Evolutionary conservation across 2,329 filamentous ascomycete species (phyloP), one percentile per base, ranked within the genome.

Genomic region (Cytospora leucostoma): DNA sequence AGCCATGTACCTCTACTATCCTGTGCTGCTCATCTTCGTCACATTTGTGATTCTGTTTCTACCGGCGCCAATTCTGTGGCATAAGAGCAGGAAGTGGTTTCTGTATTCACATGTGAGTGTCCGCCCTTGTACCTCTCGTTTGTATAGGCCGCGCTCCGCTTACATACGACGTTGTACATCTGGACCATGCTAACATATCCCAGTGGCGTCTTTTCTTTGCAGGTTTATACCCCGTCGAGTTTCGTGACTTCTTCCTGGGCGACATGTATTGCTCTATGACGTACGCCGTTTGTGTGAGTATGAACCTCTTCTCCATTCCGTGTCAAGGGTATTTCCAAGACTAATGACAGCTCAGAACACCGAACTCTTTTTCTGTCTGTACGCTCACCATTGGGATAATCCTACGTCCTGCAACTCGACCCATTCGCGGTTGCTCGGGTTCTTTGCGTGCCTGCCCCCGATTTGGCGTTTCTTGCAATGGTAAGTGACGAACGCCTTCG

Each of bases 221-320:
- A 15, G 93, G 93, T 4, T 74, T 96, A 21, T 97, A 96, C 71
- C 92, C 92, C 1, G 95, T 99, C 56, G 94, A 98, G 74, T 99
- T 98, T 74, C 87, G 93, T 63, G 95, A 99, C 76, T 98, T 99
- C 78, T 98, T 97, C 76, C 83, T 98, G 0, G 95, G 95, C 59
- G 95, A 99, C 74, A 97, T 98, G 82, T 97, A 96, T 75, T 98
- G 94, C 76, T 98, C 95, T 3, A 81, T 96, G 62, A 96, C 93
- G 7, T 99, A 99, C 75, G 85, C 89, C 17, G 91, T 92, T 76
- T 89, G 91, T 65, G 91, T 94, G 82, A 79, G 90, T 85, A 7
- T 27, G 2, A 27, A 3, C 27, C 2, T 33, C 17, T 10, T 3
- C 17, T 5, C 4, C 32, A 6, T 6, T 3, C n/a, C 13, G 4